Evolutionary conservation across 2,329 filamentous ascomycete genomes (phyloP), one percentile per base, ranked within the genome.

Genomic region (Botrytis byssoidea): DNA sequence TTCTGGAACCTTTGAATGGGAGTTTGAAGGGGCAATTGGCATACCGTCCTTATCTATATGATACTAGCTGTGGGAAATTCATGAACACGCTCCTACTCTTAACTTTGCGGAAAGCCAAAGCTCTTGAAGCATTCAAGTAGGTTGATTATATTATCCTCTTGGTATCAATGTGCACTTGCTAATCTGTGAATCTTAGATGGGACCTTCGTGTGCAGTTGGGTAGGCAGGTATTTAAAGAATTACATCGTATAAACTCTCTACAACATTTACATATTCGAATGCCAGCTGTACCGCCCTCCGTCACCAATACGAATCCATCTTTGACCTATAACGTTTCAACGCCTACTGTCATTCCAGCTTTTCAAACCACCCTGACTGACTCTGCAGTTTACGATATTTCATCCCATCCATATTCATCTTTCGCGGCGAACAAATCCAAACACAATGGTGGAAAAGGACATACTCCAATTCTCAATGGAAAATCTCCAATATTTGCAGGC

Each of bases 161-260:
- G 7, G 1, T 1, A 25, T 22, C 44, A 51, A 29, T 7, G 29
- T 48, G 29, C 46, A 18, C 67, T 74, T 7, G 74, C 69, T 67
- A 66, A 72, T 63, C 1, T 42, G 8, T n/a, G 37, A 42, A 10
- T 25, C 61, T 40, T 71, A 89, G 87, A 76, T 91, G 89, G 89
- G 89, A 91, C 79, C 87, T 91, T 71, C 85, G 88, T 10, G 86
- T 91, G 72, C 89, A 91, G 79, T 83, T 91, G 16, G 89, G 86
- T 78, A 83, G 87, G 9, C 85, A 85, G 1, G 85, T 91, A 7
- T 91, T 89, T 81, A 84, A 84, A 73, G 84, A 85, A 48, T 82
- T 91, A 18, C 89, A 90, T 78, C 81, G 83, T 48, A 87, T 90
- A 73, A 74, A 82, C 29, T 83, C 85, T 10, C 83, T 91, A 42